Evolutionary conservation across 176 grass and related monocot species (phyloP).

Genomic region (Avena eriantha): DNA sequence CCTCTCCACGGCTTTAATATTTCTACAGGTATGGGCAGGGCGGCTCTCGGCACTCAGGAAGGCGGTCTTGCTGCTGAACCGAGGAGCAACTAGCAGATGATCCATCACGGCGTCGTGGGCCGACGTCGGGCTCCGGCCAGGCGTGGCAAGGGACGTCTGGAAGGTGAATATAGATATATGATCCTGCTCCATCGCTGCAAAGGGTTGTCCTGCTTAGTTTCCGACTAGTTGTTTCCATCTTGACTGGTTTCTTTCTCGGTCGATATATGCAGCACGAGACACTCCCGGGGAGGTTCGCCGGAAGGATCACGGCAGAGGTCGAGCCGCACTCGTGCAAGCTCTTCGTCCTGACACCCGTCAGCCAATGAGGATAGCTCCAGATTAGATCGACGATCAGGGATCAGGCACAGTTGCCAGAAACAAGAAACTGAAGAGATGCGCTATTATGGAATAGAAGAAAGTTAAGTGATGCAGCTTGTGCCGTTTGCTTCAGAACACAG

Average conservation of each 20-base stretch:
- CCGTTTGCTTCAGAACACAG: neutral
- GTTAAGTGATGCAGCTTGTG: neutral
- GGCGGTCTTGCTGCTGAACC: constrained; percentile 74
- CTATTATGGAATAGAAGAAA: neutral
- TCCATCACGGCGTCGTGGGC: constrained; percentile 48
- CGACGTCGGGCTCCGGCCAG: constrained; percentile 57
- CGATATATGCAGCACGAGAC: constrained; percentile 55
- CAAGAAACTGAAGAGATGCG: neutral
- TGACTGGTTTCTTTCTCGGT: neutral
- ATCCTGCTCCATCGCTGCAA: neutral
- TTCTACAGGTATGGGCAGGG: constrained; percentile 69
- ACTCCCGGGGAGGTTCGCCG: constrained; percentile 43
- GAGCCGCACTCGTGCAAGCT: constrained; percentile 66
- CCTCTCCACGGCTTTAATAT: neutral
- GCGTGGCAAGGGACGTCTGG: constrained; percentile 67
- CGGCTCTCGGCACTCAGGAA: constrained; percentile 50
- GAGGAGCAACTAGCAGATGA: neutral
- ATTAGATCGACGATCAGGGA: neutral
- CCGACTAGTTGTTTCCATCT: neutral
- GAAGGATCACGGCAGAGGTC: constrained; percentile 48
- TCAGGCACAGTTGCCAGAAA: neutral
- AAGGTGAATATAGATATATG: constrained; percentile 37
- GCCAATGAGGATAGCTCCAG: neutral
- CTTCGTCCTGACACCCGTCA: constrained; percentile 64
- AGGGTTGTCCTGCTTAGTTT: neutral